Evolutionary conservation across 2,329 filamentous ascomycete species (phyloP).

Genomic region (Calonectria montana): DNA sequence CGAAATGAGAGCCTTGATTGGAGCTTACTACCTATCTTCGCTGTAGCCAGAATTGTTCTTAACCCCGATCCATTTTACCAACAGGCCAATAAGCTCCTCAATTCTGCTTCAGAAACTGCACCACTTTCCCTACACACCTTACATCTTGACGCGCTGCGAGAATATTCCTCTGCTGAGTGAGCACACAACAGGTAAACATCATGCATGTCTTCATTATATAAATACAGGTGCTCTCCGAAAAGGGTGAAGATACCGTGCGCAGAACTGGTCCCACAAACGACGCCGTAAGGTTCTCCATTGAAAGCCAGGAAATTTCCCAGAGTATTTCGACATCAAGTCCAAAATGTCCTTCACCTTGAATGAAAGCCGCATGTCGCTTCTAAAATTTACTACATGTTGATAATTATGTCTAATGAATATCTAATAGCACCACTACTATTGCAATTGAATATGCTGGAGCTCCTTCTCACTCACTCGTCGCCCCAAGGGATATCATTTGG

Average conservation of each 20-base stretch:
- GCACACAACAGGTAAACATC: constrained; percentile 38
- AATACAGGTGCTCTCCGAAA: constrained; percentile 41
- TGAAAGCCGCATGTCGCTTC: constrained; percentile 42
- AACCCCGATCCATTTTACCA: rapidly evolving
- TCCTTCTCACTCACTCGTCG: constrained; percentile 43
- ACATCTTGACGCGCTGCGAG: constrained; percentile 41
- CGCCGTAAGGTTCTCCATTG: constrained; percentile 10
- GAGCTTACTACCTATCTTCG: constrained; percentile 46
- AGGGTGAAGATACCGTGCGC: constrained; percentile 37
- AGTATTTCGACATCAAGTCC: constrained; percentile 31
- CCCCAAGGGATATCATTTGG: constrained; percentile 41
- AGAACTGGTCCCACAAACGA: background rate
- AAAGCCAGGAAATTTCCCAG: constrained; percentile 23
- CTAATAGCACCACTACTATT: constrained; percentile 38
- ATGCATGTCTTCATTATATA: constrained; percentile 40
- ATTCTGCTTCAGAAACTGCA: constrained; percentile 46
- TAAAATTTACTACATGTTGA: rapidly evolving
- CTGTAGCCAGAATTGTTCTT: constrained; percentile 23
- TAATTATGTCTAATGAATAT: background rate
- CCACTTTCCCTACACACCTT: constrained; percentile 34
- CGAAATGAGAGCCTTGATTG: constrained; percentile 44
- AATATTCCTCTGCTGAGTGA: constrained; percentile 28
- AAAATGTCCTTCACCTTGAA: constrained; percentile 39
- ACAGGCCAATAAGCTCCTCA: constrained; percentile 33
- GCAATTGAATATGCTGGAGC: constrained; percentile 42